Evolutionary conservation across 2,329 filamentous ascomycete genomes (phyloP).

Genomic region (Penicillium sp.): DNA sequence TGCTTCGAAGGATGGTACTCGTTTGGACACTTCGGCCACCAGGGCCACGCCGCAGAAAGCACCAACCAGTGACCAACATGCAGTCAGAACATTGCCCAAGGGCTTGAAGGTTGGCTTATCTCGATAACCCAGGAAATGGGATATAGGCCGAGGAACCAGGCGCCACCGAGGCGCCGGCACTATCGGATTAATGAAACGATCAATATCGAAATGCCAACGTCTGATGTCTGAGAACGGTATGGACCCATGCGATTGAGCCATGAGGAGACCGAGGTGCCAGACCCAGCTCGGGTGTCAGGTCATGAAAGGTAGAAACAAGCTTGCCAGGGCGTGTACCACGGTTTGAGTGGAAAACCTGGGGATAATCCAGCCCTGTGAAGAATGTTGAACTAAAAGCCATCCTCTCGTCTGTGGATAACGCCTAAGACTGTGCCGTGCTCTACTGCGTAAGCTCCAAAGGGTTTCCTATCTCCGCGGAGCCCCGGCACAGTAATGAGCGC

Average conservation of each 20-base stretch:
- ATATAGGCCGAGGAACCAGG: conserved; percentile 62
- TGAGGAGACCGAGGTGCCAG: not conserved
- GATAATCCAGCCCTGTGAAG: conserved; percentile 3
- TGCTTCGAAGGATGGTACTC: conserved; percentile 54
- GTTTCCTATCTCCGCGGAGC: not conserved
- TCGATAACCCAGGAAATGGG: conserved; percentile 68
- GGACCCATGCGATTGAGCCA: conserved; percentile 5
- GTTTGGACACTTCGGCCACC: conserved; percentile 57
- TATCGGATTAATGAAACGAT: conserved; percentile 69
- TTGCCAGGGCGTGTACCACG: not conserved
- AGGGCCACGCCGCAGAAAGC: conserved; percentile 61
- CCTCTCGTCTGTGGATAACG: not conserved
- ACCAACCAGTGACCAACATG: conserved; percentile 65
- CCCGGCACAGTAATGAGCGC: not conserved
- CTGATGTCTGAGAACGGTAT: conserved; percentile 22
- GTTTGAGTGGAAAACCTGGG: not conserved
- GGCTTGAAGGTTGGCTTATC: conserved; percentile 30
- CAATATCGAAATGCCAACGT: conserved; percentile 66
- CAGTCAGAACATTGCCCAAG: conserved; percentile 59
- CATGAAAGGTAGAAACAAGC: not conserved
- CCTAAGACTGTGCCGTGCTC: not conserved
- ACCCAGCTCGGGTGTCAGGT: not conserved
- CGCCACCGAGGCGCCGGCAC: conserved; percentile 65
- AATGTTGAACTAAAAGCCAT: not conserved
- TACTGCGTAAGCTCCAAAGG: not conserved